Evolutionary conservation across 768 basidiomycete genomes (phyloP).

Genomic region (Rhodotorula sphaerocarpa): DNA sequence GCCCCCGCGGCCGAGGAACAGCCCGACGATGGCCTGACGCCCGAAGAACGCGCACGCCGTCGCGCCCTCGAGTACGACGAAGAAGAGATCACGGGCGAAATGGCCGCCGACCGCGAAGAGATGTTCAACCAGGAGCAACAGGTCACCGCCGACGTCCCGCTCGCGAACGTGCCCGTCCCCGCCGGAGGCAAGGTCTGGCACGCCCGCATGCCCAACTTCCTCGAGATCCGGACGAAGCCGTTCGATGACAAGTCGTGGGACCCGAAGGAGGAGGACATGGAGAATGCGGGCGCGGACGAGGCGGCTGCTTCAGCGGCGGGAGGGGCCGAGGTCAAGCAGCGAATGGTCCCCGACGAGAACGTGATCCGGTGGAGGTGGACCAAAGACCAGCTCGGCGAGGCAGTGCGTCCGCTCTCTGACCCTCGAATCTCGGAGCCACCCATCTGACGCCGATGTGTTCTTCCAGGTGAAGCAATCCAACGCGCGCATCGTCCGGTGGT

Average conservation of each 20-base stretch:
- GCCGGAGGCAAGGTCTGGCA: conserved; percentile 59
- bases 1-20: conserved; percentile 9
- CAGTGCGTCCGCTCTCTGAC: conserved; percentile 52
- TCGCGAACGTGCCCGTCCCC: conserved; percentile 55
- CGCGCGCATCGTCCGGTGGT: conserved; percentile 85
- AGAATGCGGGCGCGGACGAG: conserved; percentile 44
- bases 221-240: conserved; percentile 78
- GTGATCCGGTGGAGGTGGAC: conserved; percentile 93
- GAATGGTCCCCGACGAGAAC: conserved; percentile 66
- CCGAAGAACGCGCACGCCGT: conserved; percentile 27
- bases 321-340: conserved; percentile 53
- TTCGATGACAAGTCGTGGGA: conserved; percentile 80
- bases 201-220: conserved; percentile 83
- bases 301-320: conserved; percentile 53
- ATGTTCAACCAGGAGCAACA: conserved; percentile 17
- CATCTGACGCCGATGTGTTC: not conserved
- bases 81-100: conserved; percentile 30
- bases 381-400: conserved; percentile 62
- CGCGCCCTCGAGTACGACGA: conserved; percentile 43
- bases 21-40: conserved; percentile 53
- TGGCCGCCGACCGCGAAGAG: conserved; percentile 20
- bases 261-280: conserved; percentile 68
- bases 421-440: not conserved
- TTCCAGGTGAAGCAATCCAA: conserved; percentile 74
- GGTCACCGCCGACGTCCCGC: conserved; percentile 52